These are phyloP conservation scores for Metschnikowia shivogae DNA, from an alignment of 805 yeast species.

Conservation along the genomic window DNA sequence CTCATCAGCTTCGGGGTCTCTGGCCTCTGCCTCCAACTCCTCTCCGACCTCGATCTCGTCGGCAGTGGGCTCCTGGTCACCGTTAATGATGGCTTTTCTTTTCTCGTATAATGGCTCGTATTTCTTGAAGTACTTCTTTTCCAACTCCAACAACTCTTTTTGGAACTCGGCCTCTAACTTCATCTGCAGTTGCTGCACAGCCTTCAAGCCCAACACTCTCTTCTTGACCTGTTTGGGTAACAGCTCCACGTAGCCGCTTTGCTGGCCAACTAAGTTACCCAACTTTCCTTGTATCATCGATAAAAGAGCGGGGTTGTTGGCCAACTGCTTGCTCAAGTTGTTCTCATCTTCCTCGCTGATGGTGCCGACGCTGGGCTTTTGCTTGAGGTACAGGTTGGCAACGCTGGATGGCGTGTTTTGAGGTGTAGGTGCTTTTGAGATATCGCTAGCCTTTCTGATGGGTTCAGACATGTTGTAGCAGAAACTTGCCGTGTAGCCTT, in stretches of 20 bases:
- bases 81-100: slow-evolving; percentile 69
- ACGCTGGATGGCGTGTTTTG: slow-evolving; percentile 96
- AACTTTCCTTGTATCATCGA: slow-evolving; percentile 88
- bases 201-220: slow-evolving; percentile 77
- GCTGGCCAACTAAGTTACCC: slow-evolving; percentile 77
- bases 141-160: slow-evolving; percentile 79
- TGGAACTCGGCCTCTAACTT: slow-evolving; percentile 88
- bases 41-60: slow-evolving; percentile 80
- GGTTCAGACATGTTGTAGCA: slow-evolving; percentile 69
- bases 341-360: slow-evolving; percentile 52
- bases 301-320: slow-evolving; percentile 76
- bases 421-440: slow-evolving; percentile 94
- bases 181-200: slow-evolving; percentile 74
- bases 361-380: slow-evolving; percentile 55
- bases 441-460: slow-evolving; percentile 70
- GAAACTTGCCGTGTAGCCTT: neutral
- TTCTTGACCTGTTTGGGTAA: slow-evolving; percentile 70
- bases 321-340: slow-evolving; percentile 45
- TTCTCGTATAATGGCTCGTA: slow-evolving; percentile 73
- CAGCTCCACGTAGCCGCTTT: slow-evolving; percentile 78
- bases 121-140: slow-evolving; percentile 67
- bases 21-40: slow-evolving; percentile 56
- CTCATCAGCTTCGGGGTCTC: slow-evolving; percentile 40
- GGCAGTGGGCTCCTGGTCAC: slow-evolving; percentile 69
- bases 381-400: slow-evolving; percentile 65